Evolutionary conservation across 805 yeast species (phyloP), one percentile per base, ranked within the genome.

Genomic region (Yamadazyma kitorensis): DNA sequence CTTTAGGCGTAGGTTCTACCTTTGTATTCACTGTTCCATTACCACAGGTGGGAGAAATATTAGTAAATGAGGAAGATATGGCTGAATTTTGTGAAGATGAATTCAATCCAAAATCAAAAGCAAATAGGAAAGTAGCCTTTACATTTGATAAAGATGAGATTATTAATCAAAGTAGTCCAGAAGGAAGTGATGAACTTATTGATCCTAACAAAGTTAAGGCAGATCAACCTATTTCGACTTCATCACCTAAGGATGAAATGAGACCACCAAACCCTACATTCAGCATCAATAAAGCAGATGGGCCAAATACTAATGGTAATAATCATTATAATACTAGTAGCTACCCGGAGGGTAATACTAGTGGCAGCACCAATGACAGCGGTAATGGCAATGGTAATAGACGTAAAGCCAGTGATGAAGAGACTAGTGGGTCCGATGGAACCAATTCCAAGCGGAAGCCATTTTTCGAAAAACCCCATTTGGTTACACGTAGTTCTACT

Each of bases 1-100:
- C 72, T 17, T 73, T 85, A 14, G 96, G 95, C 0, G 70, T 76
- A 16, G 98, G 98, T 1, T 82, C 95, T 1, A 80, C 80, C 8
- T 91, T 91, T 52, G 80, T 78, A 0, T 85, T 93, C 48, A 78
- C 81, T 1, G 80, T 91, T 11, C 95, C 94, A 1, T 55, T 86
- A 29, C 73, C 75, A 1, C 93, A 86, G 52, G 70, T 72, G 9
- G 80, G 80, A 5, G 82, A 77, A 47, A 51, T 76, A 17, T 45
- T 60, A 9, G 64, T 72, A 1, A 55, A 57, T 1, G 61, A 55
- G 6, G 55, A 49, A 12, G 67, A 62, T 15, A 50, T 65, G 51
- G 57, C 51, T 3, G 64, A 62, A 4, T 65, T 76, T 26, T 75
- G 76, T 49, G 80, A 81, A 31, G 91, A 82, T 53, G 86, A 78